Conservation (phyloP, 1,284 basidiomycete genomes). For the Neolentinus lepideus region DNA sequence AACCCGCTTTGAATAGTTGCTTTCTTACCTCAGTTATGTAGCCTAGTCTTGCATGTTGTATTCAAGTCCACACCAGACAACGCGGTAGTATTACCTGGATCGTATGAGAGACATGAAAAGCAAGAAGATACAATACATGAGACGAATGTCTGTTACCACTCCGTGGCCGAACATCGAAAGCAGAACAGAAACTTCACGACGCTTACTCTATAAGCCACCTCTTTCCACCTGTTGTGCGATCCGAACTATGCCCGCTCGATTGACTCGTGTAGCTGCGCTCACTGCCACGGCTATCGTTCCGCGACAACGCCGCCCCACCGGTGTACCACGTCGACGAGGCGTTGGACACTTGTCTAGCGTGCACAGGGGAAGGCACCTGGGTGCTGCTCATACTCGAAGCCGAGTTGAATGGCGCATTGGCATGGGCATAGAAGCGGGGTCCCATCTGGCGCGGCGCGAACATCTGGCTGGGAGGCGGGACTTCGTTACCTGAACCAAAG, state of each 20-base stretch:
- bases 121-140: neutral
- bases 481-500: constrained; percentile 33
- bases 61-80: neutral
- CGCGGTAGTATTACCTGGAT: neutral
- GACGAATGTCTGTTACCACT: neutral
- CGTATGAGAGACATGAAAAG: neutral
- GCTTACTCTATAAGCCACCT: constrained; percentile 56
- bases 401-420: constrained; percentile 25
- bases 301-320: neutral
- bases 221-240: constrained; percentile 17
- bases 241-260: constrained; percentile 1
- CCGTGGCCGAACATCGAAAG: neutral
- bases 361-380: constrained; percentile 6
- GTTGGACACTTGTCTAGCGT: neutral
- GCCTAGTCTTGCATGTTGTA: constrained; percentile 1
- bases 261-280: constrained; percentile 12
- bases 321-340: neutral
- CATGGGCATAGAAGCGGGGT: constrained; percentile 35
- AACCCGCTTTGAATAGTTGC: neutral
- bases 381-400: constrained; percentile 6
- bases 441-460: constrained; percentile 32
- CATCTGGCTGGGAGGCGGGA: constrained; percentile 33
- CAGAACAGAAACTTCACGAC: neutral
- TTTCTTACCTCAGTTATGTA: neutral
- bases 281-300: constrained; percentile 8